A percentile compares a stretch with the other conserved stretches of the same genome.
These are phyloP conservation scores for Mallotus japonicus DNA, from an alignment of 441 rosid species.

Conservation along the genomic window DNA sequence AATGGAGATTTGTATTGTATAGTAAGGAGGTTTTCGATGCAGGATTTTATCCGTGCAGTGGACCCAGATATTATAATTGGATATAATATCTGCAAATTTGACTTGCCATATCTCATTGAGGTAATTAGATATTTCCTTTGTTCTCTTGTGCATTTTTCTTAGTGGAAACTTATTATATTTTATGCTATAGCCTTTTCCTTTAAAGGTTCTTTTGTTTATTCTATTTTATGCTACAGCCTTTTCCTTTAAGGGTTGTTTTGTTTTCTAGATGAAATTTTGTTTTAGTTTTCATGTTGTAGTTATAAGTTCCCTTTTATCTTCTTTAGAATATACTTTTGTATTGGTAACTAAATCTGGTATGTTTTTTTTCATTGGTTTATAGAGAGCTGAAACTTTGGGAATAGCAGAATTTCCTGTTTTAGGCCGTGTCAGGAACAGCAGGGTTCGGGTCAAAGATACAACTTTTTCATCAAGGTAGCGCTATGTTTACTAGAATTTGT, in stretches of 20 bases:
- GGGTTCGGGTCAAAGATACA: constrained; percentile 84
- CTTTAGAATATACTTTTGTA: neutral
- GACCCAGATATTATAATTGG: constrained; percentile 99
- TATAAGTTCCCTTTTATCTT: constrained; percentile 19
- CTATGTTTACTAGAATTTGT: neutral
- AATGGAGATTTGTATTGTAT: neutral
- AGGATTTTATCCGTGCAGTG: constrained; percentile 83
- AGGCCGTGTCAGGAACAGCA: constrained; percentile 87
- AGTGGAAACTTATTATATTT: neutral
- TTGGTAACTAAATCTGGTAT: constrained; percentile 6
- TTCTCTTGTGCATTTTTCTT: constrained; percentile 9
- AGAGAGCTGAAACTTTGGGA: constrained; percentile 91
- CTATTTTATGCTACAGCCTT: neutral
- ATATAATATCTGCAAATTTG: constrained; percentile 97
- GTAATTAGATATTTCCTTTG: constrained; percentile 39
- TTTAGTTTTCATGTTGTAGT: constrained; percentile 1
- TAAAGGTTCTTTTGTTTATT: neutral
- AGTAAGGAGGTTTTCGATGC: constrained; percentile 37
- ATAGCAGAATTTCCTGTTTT: constrained; percentile 84
- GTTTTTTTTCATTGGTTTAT: constrained; percentile 25
- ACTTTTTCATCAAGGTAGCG: constrained; percentile 91
- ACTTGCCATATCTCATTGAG: constrained; percentile 97
- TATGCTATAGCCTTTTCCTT: neutral
- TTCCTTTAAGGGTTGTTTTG: neutral
- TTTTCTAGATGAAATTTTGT: neutral